These are phyloP conservation scores for Talaromyces rugulosus DNA, from an alignment of 2,329 filamentous ascomycete species.

Conservation along the genomic window DNA sequence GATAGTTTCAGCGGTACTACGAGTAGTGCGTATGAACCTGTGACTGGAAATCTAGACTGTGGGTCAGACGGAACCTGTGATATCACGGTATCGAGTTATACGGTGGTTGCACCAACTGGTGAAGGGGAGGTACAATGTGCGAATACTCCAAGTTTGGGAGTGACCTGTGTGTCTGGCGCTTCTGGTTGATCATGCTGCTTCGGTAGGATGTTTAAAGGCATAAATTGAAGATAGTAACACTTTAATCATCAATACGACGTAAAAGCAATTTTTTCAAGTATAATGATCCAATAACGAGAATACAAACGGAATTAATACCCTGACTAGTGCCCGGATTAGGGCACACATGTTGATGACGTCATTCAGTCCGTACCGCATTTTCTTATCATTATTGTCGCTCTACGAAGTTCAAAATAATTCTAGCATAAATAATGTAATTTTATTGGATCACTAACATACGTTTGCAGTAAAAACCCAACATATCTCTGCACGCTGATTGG, in stretches of 20 bases:
- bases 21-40: conserved; percentile 31
- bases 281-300: background rate
- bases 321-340: background rate
- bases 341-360: background rate
- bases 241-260: too few relatives aligned
- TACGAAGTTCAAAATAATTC: too few relatives aligned
- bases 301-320: too few relatives aligned
- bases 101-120: conserved; percentile 30
- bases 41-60: conserved; percentile 37
- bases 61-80: conserved; percentile 35
- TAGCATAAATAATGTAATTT: too few relatives aligned
- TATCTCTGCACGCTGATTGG: too few relatives aligned
- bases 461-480: too few relatives aligned
- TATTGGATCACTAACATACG: too few relatives aligned
- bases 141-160: conserved; percentile 29
- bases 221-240: too few relatives aligned
- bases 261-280: background rate
- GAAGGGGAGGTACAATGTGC: conserved; percentile 30
- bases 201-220: too few relatives aligned
- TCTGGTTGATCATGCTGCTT: conserved; percentile 22
- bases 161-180: conserved; percentile 31
- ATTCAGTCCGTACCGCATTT: background rate
- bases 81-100: conserved; percentile 29
- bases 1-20: conserved; percentile 38
- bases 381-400: too few relatives aligned